Evolutionary conservation across 108 stramenopile genomes (phyloP), one percentile per base, ranked within the genome.

Genomic region (Cyclotella kingstonii): DNA sequence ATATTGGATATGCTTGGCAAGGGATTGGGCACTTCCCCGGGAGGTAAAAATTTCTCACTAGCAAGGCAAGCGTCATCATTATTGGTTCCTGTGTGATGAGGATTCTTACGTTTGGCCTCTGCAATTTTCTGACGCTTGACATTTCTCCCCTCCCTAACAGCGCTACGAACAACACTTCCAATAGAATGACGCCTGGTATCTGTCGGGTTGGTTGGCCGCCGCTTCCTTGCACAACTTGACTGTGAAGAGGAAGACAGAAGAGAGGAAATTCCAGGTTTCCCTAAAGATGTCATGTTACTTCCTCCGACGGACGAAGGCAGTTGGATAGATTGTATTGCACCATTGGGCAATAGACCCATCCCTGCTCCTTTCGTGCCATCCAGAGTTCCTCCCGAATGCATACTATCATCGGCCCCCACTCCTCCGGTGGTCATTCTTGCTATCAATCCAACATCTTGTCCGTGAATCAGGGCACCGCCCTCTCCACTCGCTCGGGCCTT

Each of bases 401-500:
- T n/a, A n/a, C n/a, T n/a, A n/a, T n/a, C n/a, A 19, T 66, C 55
- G 2, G 70, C 53, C 18, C 31, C 45, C 3, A 33, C 51, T 15
- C 11, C 38, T 14, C 27, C 12, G 14, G 19, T 10, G 21, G 1
- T 25, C 27, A 22, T 26, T n/a, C n/a, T n/a, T n/a, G n/a, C n/a
- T n/a, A n/a, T n/a, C n/a, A n/a, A n/a, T n/a, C n/a, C 44, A 21
- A 26, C 51, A 6, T 31, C 43, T 1, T 25, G 17, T 1, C 21
- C 31, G 28, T 21, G 36, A 26, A 26, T 26, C 17, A 29, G 12
- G 4, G 27, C 47, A n/a, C 22, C 52, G 1, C n/a, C 57, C 63
- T 90, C 91, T 23, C 91, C 91, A 49, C 86, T 89, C 54, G 87
- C 84, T 26, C 87, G 75, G 14, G 89, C 93, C 81, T 98, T 98